A percentile compares a stretch with the other conserved stretches of the same genome.
These are phyloP conservation scores for Aspergillus affinis DNA, from an alignment of 495 filamentous ascomycete species.

Conservation along the genomic window DNA sequence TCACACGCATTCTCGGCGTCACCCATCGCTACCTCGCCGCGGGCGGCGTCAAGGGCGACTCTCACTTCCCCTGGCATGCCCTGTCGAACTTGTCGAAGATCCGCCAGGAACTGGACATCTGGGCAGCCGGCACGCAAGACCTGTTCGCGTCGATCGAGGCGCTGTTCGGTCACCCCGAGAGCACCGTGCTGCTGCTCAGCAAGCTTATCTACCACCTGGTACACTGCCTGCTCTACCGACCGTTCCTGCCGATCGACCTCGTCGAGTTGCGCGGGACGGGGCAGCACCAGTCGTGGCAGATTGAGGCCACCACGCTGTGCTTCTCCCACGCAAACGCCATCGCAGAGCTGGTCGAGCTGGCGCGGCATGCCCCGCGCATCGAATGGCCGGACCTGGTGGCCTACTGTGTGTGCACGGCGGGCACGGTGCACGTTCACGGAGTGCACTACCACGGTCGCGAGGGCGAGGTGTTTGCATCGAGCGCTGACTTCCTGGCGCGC, in stretches of 20 bases:
- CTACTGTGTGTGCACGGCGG: constrained; percentile 79
- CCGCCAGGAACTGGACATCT: constrained; percentile 77
- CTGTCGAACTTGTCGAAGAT: constrained; percentile 83
- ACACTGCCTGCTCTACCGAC: constrained; percentile 80
- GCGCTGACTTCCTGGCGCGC: constrained; percentile 68
- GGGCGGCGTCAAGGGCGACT: constrained; percentile 83
- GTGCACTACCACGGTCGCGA: constrained; percentile 71
- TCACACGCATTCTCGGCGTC: constrained; percentile 75
- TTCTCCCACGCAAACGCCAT: constrained; percentile 87
- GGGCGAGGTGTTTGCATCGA: constrained; percentile 62
- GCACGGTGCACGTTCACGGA: constrained; percentile 82
- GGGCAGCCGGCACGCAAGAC: constrained; percentile 78
- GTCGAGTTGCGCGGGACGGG: constrained; percentile 73
- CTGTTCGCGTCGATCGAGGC: constrained; percentile 72
- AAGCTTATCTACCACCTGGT: constrained; percentile 83
- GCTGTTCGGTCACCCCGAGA: constrained; percentile 74
- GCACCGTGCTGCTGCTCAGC: constrained; percentile 73
- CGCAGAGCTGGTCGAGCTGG: constrained; percentile 77
- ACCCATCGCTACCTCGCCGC: constrained; percentile 81
- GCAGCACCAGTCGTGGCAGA: constrained; percentile 89
- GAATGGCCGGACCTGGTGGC: constrained; percentile 84
- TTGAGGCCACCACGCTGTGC: constrained; percentile 81
- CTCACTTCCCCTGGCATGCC: constrained; percentile 86
- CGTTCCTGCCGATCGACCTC: constrained; percentile 80
- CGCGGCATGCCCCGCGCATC: constrained; percentile 59